phyloP scores from a whole-genome alignment of 805 yeast species.

The Suhomyces sp. region DNA sequence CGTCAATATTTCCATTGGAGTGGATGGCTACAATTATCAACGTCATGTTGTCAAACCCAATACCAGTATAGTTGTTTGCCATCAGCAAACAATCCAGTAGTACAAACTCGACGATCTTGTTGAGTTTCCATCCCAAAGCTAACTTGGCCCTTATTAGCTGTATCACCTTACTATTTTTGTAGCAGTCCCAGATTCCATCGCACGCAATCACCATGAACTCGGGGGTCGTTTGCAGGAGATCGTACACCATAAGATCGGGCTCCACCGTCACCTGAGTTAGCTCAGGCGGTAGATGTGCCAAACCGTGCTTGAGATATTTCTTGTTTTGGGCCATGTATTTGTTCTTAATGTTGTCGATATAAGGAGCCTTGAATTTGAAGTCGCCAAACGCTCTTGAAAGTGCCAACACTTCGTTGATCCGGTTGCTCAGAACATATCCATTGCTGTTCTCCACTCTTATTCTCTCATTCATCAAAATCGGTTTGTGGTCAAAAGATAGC shows the following conservation, averaged over 20 bases:
- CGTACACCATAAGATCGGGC: conserved; percentile 41
- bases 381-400: conserved; percentile 46
- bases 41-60: conserved; percentile 84
- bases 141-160: conserved; percentile 55
- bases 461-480: conserved; percentile 42
- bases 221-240: conserved; percentile 22
- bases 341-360: conserved; percentile 28
- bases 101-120: conserved; percentile 56
- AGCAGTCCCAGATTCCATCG: conserved; percentile 50
- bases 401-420: conserved; percentile 45
- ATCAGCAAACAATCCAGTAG: conserved; percentile 64
- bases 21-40: conserved; percentile 65
- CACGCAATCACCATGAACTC: conserved; percentile 44
- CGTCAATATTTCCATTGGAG: conserved; percentile 40
- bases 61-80: conserved; percentile 73
- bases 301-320: conserved; percentile 21
- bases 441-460: conserved; percentile 42
- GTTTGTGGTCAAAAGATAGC: conserved; percentile 44
- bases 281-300: conserved; percentile 42
- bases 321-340: conserved; percentile 26
- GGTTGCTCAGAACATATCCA: conserved; percentile 33
- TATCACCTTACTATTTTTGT: conserved; percentile 53
- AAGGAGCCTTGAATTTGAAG: conserved; percentile 40
- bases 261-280: conserved; percentile 42
- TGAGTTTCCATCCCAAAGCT: conserved; percentile 53